Percentiles rank a stretch among this genome's conserved stretches.
phyloP scores from a whole-genome alignment of 164 flowering plant genomes.

The Stephania japonica region DNA sequence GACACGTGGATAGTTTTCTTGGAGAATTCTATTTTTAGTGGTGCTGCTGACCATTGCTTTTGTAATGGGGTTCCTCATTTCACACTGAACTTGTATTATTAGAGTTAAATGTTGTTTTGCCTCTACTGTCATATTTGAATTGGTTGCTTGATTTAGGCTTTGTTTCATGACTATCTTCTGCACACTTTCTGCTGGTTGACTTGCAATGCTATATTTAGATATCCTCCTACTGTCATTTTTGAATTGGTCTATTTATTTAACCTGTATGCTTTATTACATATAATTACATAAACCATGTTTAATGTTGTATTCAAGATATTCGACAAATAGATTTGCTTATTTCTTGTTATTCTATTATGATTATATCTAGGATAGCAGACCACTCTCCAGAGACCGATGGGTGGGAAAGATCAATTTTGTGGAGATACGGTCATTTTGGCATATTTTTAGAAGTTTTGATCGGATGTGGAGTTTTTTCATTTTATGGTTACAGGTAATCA shows the following conservation, averaged over 20 bases:
- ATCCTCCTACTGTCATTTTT: background rate
- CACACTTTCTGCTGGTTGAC: background rate
- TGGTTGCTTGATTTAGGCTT: no score
- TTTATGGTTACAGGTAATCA: slow-evolving; percentile 71
- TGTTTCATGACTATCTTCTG: no score
- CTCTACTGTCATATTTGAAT: no score
- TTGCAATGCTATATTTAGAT: background rate
- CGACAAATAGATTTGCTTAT: background rate
- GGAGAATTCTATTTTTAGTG: background rate
- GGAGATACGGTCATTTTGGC: slow-evolving; percentile 92
- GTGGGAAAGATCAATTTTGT: slow-evolving; percentile 90
- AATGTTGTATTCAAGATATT: background rate
- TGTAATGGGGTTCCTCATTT: no score
- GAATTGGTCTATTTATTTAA: background rate
- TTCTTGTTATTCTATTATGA: background rate
- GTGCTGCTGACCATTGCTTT: no score
- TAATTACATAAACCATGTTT: background rate
- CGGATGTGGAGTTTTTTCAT: slow-evolving; percentile 93
- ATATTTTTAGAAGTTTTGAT: slow-evolving; percentile 87
- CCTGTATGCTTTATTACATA: background rate
- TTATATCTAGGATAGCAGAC: slow-evolving; percentile 45
- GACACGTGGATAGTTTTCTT: background rate
- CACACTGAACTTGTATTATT: no score
- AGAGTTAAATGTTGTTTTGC: no score
- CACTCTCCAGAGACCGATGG: slow-evolving; percentile 49